These are phyloP conservation scores for Apiospora arundinis DNA, from an alignment of 2,329 filamentous ascomycete genomes.

Conservation along the genomic window DNA sequence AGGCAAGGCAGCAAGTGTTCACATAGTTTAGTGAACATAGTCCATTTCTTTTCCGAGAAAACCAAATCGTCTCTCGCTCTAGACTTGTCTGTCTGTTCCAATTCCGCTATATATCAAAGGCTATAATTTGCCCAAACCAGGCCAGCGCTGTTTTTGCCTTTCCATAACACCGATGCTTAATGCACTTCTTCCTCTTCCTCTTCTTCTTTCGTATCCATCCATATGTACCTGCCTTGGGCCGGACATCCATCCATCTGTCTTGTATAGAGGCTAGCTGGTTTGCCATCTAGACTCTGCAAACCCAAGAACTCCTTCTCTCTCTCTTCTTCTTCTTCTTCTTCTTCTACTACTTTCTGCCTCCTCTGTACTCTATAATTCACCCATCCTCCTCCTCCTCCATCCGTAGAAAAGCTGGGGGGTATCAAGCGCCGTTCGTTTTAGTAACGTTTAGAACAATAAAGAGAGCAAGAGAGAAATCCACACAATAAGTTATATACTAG, in stretches of 20 bases:
- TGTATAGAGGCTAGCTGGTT: background rate
- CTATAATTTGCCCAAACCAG: background rate
- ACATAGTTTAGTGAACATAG: background rate
- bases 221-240: background rate
- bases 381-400: background rate
- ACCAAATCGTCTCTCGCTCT: background rate
- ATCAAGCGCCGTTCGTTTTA: background rate
- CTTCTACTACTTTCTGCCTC: too few relatives aligned
- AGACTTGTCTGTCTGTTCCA: background rate
- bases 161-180: slow-evolving; percentile 13
- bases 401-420: background rate
- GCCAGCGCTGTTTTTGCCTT: background rate
- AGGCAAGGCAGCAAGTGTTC: background rate
- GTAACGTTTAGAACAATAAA: background rate
- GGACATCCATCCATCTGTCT: background rate
- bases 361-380: slow-evolving; percentile 2
- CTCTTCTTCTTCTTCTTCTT: background rate
- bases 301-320: background rate
- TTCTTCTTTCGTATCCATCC: background rate
- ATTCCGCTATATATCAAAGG: slow-evolving; percentile 1
- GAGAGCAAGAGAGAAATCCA: background rate
- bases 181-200: background rate
- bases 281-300: background rate
- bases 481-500: slow-evolving; percentile 8
- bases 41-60: background rate